Evolutionary conservation across 2,329 filamentous ascomycete species (phyloP).

Genomic region (Penicillium sp.): DNA sequence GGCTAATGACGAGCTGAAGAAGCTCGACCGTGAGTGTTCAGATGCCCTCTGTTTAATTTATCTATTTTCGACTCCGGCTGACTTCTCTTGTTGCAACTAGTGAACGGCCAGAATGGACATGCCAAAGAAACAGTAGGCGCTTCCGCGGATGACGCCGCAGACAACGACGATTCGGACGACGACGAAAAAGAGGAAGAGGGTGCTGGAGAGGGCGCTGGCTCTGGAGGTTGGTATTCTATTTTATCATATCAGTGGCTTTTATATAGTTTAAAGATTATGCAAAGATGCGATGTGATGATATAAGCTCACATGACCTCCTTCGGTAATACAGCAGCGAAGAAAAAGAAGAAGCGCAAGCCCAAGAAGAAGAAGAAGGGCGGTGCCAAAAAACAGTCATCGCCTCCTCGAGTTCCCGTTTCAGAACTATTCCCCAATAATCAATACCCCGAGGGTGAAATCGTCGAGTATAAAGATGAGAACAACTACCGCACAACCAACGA

Average conservation of each 20-base stretch:
- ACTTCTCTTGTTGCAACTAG: conserved; percentile 21
- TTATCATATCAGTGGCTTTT: background rate
- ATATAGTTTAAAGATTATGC: background rate
- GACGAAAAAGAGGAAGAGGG: conserved; percentile 48
- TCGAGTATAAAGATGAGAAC: conserved; percentile 75
- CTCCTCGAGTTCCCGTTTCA: conserved; percentile 69
- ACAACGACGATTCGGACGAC: conserved; percentile 54
- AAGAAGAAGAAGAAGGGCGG: conserved; percentile 61
- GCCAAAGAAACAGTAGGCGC: conserved; percentile 30
- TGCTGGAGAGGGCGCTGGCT: conserved; percentile 34
- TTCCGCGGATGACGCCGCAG: conserved; percentile 44
- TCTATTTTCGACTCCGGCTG: background rate
- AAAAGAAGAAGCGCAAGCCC: conserved; percentile 84
- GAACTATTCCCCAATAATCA: conserved; percentile 67
- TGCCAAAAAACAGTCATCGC: conserved; percentile 69
- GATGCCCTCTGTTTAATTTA: background rate
- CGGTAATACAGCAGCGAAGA: conserved; percentile 34
- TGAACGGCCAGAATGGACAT: conserved; percentile 36
- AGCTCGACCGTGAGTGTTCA: conserved; percentile 35
- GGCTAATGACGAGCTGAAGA: conserved; percentile 36
- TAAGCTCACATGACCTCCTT: background rate
- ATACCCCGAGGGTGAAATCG: conserved; percentile 75
- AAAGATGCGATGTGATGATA: background rate
- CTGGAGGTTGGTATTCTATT: conserved; percentile 29
- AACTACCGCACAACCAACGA: conserved; percentile 74